These are phyloP conservation scores for Mallotus japonicus DNA, from an alignment of 441 rosid genomes.

Conservation along the genomic window DNA sequence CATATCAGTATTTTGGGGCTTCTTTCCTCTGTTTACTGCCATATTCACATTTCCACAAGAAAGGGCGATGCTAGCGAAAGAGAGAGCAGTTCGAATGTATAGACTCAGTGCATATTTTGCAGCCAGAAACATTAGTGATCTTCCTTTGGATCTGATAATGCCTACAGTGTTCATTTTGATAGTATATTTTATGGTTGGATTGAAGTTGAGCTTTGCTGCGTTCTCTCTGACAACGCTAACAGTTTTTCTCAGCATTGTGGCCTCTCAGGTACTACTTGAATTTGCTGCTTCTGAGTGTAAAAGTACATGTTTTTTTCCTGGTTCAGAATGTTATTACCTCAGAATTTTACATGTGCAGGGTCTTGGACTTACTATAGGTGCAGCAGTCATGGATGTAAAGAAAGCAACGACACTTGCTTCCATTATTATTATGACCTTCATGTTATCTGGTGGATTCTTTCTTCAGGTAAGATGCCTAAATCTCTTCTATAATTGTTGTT, in stretches of 20 bases:
- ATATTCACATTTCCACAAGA: constrained; percentile 22
- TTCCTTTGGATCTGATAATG: constrained; percentile 14
- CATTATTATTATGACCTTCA: constrained; percentile 14
- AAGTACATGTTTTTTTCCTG: background rate
- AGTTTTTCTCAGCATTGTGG: constrained; percentile 9
- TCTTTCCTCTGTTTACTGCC: constrained; percentile 11
- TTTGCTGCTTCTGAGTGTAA: background rate
- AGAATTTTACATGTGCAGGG: background rate
- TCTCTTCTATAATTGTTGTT: background rate
- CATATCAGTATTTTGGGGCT: constrained; percentile 19
- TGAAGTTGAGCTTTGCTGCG: constrained; percentile 7
- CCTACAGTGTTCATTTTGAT: constrained; percentile 13
- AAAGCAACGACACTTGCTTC: constrained; percentile 21
- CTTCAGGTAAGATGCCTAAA: background rate
- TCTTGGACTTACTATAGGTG: constrained; percentile 13
- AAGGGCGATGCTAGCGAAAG: constrained; percentile 15
- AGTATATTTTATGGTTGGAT: constrained; percentile 16
- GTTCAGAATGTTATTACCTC: background rate
- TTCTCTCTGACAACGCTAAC: constrained; percentile 13
- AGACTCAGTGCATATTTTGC: constrained; percentile 18
- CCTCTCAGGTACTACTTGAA: constrained; percentile 15
- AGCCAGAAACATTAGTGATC: constrained; percentile 14
- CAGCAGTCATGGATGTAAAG: constrained; percentile 18
- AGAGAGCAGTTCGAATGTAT: constrained; percentile 18
- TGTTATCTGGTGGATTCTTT: constrained; percentile 20